Percentiles rank a stretch among this genome's conserved stretches.
Conservation (phyloP, 1,139 yeast genomes). For the Yamadazyma triangularis region DNA sequence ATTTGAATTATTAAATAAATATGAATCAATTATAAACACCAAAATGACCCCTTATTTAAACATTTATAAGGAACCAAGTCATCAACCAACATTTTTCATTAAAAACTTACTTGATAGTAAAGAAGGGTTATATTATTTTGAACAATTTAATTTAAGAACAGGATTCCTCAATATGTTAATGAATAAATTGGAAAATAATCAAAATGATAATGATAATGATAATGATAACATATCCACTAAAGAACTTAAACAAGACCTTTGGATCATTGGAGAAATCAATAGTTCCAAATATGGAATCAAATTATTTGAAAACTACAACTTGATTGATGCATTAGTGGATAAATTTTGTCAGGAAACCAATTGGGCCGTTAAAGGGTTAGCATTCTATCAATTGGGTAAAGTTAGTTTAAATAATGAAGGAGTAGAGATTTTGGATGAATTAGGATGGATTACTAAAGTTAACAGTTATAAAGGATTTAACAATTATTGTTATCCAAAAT, state of each 20-base stretch:
- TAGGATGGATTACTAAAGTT: constrained; percentile 65
- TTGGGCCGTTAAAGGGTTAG: constrained; percentile 68
- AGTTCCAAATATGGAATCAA: constrained; percentile 65
- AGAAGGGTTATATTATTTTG: constrained; percentile 58
- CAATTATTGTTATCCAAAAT: constrained; percentile 5
- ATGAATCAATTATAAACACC: constrained; percentile 5
- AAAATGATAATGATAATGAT: constrained; percentile 13
- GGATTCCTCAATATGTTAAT: constrained; percentile 24
- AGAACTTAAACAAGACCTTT: constrained; percentile 67
- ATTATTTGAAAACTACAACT: constrained; percentile 28
- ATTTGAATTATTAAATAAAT: constrained; percentile 8
- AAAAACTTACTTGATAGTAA: constrained; percentile 76
- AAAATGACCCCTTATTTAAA: neutral
- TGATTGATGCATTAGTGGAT: constrained; percentile 49
- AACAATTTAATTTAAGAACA: constrained; percentile 17
- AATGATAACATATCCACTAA: constrained; percentile 24
- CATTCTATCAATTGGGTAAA: constrained; percentile 75
- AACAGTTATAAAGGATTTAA: constrained; percentile 36
- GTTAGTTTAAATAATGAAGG: constrained; percentile 75
- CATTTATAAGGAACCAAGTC: neutral
- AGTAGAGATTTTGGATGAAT: constrained; percentile 77
- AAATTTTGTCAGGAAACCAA: constrained; percentile 43
- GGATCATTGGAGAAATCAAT: constrained; percentile 87
- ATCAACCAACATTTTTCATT: constrained; percentile 41
- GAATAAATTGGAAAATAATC: constrained; percentile 16